Conservation (phyloP, 2,329 filamentous ascomycete genomes). For the Diaporthe longicolla region DNA sequence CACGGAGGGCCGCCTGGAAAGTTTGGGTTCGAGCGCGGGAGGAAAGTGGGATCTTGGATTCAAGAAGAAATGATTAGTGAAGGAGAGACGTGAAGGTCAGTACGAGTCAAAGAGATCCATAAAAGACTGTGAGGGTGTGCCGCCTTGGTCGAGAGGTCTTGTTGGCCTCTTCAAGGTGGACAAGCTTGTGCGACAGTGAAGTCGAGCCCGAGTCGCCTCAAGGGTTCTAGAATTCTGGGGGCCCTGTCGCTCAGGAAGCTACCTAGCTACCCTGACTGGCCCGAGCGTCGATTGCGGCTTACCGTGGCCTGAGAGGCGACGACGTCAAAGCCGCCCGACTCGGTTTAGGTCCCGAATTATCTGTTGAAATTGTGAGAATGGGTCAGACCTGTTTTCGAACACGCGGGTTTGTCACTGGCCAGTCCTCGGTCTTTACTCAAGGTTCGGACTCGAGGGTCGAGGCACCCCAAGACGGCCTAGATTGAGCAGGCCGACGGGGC, state of each 20-base stretch:
- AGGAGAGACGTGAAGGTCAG: slow-evolving; percentile 11
- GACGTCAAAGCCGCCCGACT: slow-evolving; percentile 18
- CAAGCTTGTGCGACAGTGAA: slow-evolving; percentile 27
- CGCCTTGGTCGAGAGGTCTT: slow-evolving; percentile 3
- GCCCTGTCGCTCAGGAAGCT: slow-evolving; percentile 6
- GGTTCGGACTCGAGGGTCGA: not conserved
- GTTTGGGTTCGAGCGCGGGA: slow-evolving; percentile 12
- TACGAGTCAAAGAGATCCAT: not conserved
- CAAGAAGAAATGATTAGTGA: not conserved
- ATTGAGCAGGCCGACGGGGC: not conserved
- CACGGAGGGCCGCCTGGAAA: not conserved
- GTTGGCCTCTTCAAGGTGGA: slow-evolving; percentile 37
- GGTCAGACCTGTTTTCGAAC: not conserved
- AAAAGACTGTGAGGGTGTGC: slow-evolving; percentile 12
- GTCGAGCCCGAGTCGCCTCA: slow-evolving; percentile 5
- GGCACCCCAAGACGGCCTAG: slow-evolving; percentile 6
- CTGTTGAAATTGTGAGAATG: too few species aligned
- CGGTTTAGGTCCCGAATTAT: not conserved
- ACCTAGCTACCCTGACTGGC: slow-evolving; percentile 10
- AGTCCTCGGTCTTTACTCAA: not conserved
- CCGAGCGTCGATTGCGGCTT: slow-evolving; percentile 40
- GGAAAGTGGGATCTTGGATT: not conserved
- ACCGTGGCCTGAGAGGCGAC: slow-evolving; percentile 41
- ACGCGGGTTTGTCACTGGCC: not conserved
- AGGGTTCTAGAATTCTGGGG: slow-evolving; percentile 17